A percentile compares a stretch with the other conserved stretches of the same genome.
Conservation (phyloP, 306 rosid species). For the Morella rubra region DNA sequence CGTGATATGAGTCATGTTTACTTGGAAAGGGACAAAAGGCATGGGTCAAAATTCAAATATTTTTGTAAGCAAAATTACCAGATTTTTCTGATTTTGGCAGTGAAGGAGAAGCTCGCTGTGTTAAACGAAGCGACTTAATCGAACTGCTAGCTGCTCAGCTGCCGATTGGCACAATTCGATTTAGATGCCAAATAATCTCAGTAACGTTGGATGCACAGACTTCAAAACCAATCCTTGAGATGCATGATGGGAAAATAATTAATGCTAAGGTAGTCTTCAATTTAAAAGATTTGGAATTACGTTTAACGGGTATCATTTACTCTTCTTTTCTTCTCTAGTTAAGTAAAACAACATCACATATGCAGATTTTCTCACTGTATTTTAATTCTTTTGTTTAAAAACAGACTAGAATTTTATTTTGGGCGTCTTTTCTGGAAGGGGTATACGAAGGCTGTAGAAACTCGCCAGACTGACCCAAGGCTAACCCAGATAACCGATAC, state of each 20-base stretch:
- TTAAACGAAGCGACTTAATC: slow-evolving; percentile 51
- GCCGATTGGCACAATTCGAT: slow-evolving; percentile 47
- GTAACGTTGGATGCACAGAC: slow-evolving; percentile 35
- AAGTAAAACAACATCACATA: too few relatives aligned
- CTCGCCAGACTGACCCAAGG: too few relatives aligned
- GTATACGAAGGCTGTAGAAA: too few relatives aligned
- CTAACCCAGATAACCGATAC: too few relatives aligned
- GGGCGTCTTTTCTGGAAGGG: too few relatives aligned
- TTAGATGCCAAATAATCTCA: slow-evolving; percentile 36
- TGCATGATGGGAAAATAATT: slow-evolving; percentile 40
- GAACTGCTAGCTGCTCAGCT: slow-evolving; percentile 35
- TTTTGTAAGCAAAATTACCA: background rate
- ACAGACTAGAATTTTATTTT: too few relatives aligned
- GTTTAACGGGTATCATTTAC: background rate
- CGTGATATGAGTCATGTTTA: too few relatives aligned
- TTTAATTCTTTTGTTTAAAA: too few relatives aligned
- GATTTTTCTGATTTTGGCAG: background rate
- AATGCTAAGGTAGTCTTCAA: slow-evolving; percentile 38
- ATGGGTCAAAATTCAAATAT: too few relatives aligned
- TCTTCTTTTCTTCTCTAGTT: background rate
- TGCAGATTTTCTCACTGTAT: too few relatives aligned
- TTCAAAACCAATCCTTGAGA: slow-evolving; percentile 28
- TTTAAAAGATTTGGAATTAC: background rate
- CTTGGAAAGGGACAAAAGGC: background rate
- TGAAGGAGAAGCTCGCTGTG: slow-evolving; percentile 39